These are phyloP conservation scores for Fistulifera solaris DNA, from an alignment of 108 stramenopile genomes.

Conservation along the genomic window DNA sequence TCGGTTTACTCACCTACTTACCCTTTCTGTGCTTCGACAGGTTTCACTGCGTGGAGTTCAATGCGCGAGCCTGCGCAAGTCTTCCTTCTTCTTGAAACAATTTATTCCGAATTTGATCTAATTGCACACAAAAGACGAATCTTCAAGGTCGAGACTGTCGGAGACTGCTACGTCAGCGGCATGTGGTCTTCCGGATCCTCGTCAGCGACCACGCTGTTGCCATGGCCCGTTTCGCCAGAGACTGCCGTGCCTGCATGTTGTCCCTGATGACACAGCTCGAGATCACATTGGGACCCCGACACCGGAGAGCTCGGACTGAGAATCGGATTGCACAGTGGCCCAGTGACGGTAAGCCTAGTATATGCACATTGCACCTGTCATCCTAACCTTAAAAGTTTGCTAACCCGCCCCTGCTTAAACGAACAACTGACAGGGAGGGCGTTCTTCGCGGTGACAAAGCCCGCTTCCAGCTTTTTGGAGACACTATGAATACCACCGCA, in stretches of 20 bases:
- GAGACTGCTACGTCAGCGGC: slow-evolving; percentile 15
- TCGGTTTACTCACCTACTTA: no score
- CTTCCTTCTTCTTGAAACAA: slow-evolving; percentile 27
- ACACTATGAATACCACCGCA: slow-evolving; percentile 41
- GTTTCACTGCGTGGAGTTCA: slow-evolving; percentile 11
- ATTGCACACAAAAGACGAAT: slow-evolving; percentile 25
- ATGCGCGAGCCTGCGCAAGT: slow-evolving; percentile 19
- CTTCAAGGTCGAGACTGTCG: slow-evolving; percentile 42
- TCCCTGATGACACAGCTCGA: slow-evolving; percentile 7
- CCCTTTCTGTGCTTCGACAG: no score
- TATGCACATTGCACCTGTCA: neutral
- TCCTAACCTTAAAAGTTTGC: neutral
- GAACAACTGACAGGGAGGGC: slow-evolving; percentile 13
- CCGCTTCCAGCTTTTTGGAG: slow-evolving; percentile 31
- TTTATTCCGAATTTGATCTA: slow-evolving; percentile 34
- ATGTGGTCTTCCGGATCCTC: slow-evolving; percentile 8
- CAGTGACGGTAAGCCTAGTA: neutral
- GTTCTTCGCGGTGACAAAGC: slow-evolving; percentile 28
- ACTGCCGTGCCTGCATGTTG: neutral
- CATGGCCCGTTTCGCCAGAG: slow-evolving; percentile 14
- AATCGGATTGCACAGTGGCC: slow-evolving; percentile 15
- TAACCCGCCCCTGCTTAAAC: neutral
- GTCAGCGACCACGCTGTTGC: slow-evolving; percentile 9
- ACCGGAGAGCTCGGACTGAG: slow-evolving; percentile 8
- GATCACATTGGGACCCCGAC: slow-evolving; percentile 6